phyloP scores from a whole-genome alignment of 768 basidiomycete species.

The Scleroderma citrinum region DNA sequence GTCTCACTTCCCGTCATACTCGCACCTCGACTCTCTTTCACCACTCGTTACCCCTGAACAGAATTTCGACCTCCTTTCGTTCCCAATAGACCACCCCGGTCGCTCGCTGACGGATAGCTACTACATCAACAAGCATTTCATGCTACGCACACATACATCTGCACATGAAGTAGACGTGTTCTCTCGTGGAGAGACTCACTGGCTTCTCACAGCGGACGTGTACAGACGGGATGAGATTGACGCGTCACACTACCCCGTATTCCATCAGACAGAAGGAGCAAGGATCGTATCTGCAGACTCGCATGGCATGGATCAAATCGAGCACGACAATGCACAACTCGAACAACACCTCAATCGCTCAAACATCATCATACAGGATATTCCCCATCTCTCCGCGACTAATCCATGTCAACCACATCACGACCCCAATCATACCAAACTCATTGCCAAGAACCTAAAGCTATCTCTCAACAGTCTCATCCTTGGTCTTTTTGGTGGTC shows the following conservation, averaged over 20 bases:
- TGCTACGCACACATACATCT: slow-evolving; percentile 98
- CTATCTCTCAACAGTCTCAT: slow-evolving; percentile 84
- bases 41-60: slow-evolving; percentile 86
- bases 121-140: slow-evolving; percentile 84
- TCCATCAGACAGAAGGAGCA: slow-evolving; percentile 98
- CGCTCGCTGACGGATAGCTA: slow-evolving; percentile 89
- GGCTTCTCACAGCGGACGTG: slow-evolving; percentile 94
- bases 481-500: slow-evolving; percentile 70
- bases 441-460: slow-evolving; percentile 83
- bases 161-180: slow-evolving; percentile 97
- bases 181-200: slow-evolving; percentile 63
- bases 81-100: slow-evolving; percentile 90
- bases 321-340: slow-evolving; percentile 66
- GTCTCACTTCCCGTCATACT: slow-evolving; percentile 71
- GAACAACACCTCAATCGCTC: slow-evolving; percentile 54
- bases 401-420: slow-evolving; percentile 83
- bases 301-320: slow-evolving; percentile 53
- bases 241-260: slow-evolving; percentile 92
- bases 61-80: slow-evolving; percentile 97
- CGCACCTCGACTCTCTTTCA: slow-evolving; percentile 70
- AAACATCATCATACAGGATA: slow-evolving; percentile 84
- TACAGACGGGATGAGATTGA: slow-evolving; percentile 99
- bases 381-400: slow-evolving; percentile 60
- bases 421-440: slow-evolving; percentile 62
- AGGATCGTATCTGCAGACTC: slow-evolving; percentile 64